These are phyloP conservation scores for Salix brachista DNA, from an alignment of 345 rosid genomes.

Conservation along the genomic window DNA sequence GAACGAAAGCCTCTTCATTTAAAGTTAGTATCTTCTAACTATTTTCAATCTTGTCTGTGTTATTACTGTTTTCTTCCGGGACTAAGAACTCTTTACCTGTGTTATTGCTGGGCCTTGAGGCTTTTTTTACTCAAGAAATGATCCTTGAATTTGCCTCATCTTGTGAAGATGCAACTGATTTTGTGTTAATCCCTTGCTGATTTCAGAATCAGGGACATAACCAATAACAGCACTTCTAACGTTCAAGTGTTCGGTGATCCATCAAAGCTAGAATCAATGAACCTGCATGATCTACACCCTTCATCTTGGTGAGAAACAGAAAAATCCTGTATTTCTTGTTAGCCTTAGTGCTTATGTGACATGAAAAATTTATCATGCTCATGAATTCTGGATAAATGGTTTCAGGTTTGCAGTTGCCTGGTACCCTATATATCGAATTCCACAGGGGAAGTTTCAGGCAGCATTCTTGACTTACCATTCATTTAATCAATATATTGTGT, in stretches of 20 bases:
- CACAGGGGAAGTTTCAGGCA: constrained; percentile 20
- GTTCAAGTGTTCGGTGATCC: constrained; percentile 25
- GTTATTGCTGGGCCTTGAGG: neutral
- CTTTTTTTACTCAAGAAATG: neutral
- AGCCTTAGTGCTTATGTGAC: neutral
- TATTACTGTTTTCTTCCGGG: neutral
- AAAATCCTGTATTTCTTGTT: neutral
- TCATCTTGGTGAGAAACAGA: constrained; percentile 23
- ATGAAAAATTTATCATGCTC: neutral
- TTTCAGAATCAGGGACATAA: constrained; percentile 29
- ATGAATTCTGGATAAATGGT: neutral
- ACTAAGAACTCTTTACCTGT: neutral
- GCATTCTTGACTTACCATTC: constrained; percentile 36
- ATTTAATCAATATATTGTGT: constrained; percentile 10
- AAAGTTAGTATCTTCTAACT: constrained; percentile 14
- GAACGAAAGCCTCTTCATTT: constrained; percentile 24
- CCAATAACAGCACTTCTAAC: constrained; percentile 5
- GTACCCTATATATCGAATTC: constrained; percentile 33
- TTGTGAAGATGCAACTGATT: neutral
- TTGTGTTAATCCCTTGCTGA: neutral
- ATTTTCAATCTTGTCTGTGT: neutral
- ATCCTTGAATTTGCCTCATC: neutral
- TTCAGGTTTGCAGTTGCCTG: constrained; percentile 36
- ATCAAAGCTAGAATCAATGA: constrained; percentile 18
- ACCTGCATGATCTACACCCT: constrained; percentile 27